Evolutionary conservation across 2,329 filamentous ascomycete genomes (phyloP), one percentile per base, ranked within the genome.

Genomic region (Botrytis fabae): DNA sequence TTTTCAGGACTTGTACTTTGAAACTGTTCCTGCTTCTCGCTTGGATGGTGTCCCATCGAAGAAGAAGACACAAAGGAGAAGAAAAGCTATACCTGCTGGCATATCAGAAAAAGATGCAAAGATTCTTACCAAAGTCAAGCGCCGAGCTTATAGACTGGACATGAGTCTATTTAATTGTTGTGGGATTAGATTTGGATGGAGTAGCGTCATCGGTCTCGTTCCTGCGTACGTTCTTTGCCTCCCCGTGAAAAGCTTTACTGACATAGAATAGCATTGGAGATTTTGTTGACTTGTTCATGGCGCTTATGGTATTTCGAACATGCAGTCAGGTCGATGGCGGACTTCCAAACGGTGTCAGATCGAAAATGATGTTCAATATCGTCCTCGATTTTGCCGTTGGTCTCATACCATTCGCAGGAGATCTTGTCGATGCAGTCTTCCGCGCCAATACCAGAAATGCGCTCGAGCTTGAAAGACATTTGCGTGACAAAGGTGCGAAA

Each of bases 131-230:
- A 92, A 92, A 78, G 93, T 97, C 78, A 95, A 97, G 82, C 89
- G 92, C 78, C 88, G 92, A 73, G 94, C 96, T 48, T 97, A 97
- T 83, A 88, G 90, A 54, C 88, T 98, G 40, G 96, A 98, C 82
- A 92, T 94, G 85, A 89, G 88, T 72, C 88, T 97, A 9, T 97
- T 95, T 85, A 94, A 89, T 79, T 89, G 93, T 80, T 89, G 92
- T 76, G 94, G 94, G 61, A 87, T 97, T 74, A 89, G 91, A 73
- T 95, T 98, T 80, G 96, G 96, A 71, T 98, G 94, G 94, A 90
- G 93, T 69, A 92, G 91, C 78, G 88, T 97, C 73, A 93, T 98
- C 78, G 96, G 91, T 22, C 81, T 98, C 12, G 82, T 98, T 71
- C 96, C 96, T 78, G 89, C 89, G 88, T 94, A 87, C 86, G 92